A percentile compares a stretch with the other conserved stretches of the same genome.
Evolutionary conservation across 2,329 filamentous ascomycete species (phyloP).

Genomic region (Ophiostoma perfectum): DNA sequence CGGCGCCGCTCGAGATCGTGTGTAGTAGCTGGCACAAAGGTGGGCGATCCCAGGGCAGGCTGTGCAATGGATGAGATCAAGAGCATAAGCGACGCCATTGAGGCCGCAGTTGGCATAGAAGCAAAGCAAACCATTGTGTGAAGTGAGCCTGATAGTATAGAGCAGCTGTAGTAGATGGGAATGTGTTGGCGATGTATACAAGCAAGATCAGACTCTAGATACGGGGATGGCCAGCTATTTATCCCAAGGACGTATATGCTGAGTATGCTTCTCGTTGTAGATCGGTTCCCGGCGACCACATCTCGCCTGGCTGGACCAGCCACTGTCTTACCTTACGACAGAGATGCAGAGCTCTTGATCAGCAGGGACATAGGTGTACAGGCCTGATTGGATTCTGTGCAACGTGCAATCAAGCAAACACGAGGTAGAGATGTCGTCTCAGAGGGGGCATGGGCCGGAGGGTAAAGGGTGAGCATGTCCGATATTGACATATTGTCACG

Average conservation of each 20-base stretch:
- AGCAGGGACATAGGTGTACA: neutral
- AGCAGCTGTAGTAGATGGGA: neutral
- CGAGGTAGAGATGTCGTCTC: no score
- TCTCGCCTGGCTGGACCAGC: neutral
- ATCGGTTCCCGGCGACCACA: no score
- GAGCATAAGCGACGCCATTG: neutral
- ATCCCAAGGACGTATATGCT: neutral
- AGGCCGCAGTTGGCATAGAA: neutral
- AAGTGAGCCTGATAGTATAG: neutral
- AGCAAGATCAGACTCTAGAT: no score
- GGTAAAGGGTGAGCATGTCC: no score
- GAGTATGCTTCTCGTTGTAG: neutral
- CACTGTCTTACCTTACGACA: neutral
- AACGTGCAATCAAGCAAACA: no score
- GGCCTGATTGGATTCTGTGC: no score
- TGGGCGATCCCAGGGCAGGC: neutral
- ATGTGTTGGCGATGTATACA: no score
- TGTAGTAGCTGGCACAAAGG: neutral
- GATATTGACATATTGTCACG: no score
- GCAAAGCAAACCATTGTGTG: neutral
- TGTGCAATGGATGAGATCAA: neutral
- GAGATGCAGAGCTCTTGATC: no score
- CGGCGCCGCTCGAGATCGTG: neutral
- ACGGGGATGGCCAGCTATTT: neutral
- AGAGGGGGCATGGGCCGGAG: no score